These are phyloP conservation scores for Pholiota molesta DNA, from an alignment of 768 basidiomycete genomes.

Conservation along the genomic window DNA sequence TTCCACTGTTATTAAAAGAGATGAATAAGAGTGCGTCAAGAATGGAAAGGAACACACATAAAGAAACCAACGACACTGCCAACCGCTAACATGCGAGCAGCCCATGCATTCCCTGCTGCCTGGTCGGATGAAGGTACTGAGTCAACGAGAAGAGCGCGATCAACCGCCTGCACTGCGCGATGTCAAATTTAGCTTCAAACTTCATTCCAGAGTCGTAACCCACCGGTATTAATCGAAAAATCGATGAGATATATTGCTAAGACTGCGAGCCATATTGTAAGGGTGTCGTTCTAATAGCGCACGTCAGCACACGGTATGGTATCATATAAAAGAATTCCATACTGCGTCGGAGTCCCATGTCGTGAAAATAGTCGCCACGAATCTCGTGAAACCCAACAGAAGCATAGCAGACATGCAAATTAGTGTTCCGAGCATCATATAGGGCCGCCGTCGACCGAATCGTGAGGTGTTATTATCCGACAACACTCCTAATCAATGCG, in stretches of 20 bases:
- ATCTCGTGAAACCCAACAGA: conserved; percentile 80
- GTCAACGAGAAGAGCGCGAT: conserved; percentile 90
- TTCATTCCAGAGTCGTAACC: conserved; percentile 1
- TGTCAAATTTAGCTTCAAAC: not conserved
- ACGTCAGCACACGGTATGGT: not conserved
- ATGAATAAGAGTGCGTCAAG: not conserved
- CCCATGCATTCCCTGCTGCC: conserved; percentile 92
- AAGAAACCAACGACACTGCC: conserved; percentile 90
- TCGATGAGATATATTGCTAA: conserved; percentile 54
- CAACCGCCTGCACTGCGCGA: conserved; percentile 76
- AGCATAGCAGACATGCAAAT: conserved; percentile 75
- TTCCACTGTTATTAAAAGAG: conserved; percentile 56
- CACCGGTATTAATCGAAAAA: conserved; percentile 58
- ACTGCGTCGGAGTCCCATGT: conserved; percentile 33
- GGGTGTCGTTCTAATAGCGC: conserved; percentile 50
- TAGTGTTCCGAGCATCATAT: conserved; percentile 73
- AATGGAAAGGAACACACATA: conserved; percentile 52
- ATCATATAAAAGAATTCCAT: conserved; percentile 13
- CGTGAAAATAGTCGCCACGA: conserved; percentile 58
- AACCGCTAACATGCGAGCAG: conserved; percentile 86
- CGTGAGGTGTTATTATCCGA: conserved; percentile 85
- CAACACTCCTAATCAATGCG: conserved; percentile 47
- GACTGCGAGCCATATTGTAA: conserved; percentile 82
- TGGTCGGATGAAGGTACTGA: conserved; percentile 75
- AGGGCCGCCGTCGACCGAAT: conserved; percentile 85